Conservation (phyloP, 768 basidiomycete genomes). For the Russula sp. region DNA sequence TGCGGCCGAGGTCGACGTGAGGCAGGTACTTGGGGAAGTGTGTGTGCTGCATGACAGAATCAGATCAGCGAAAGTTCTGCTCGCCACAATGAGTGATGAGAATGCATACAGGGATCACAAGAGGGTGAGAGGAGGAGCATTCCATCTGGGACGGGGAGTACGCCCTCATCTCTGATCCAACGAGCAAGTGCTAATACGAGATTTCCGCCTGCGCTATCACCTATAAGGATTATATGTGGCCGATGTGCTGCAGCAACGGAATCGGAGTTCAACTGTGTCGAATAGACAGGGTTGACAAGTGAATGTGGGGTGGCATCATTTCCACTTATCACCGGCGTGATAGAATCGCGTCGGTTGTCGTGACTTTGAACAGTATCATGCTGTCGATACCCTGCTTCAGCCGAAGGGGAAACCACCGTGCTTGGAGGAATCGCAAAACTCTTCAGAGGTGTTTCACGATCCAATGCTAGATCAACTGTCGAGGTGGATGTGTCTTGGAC, state of each 20-base stretch:
- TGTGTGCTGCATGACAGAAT: conserved; percentile 31
- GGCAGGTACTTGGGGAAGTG: conserved; percentile 41
- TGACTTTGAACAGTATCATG: not conserved
- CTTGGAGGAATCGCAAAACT: not conserved
- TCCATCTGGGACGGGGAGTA: conserved; percentile 39
- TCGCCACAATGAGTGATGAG: not conserved
- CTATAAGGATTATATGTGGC: conserved; percentile 39
- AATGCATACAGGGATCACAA: conserved; percentile 30
- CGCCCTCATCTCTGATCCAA: conserved; percentile 46
- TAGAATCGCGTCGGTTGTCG: not conserved
- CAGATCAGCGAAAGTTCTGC: not conserved
- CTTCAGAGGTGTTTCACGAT: not conserved
- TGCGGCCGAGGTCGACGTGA: conserved; percentile 46
- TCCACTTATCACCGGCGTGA: conserved; percentile 13
- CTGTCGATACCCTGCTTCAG: not conserved
- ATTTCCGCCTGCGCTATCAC: conserved; percentile 51
- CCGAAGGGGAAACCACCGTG: not conserved
- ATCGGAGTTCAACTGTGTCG: not conserved
- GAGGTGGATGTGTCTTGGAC: too few relatives aligned
- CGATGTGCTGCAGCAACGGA: conserved; percentile 18
- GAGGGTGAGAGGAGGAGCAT: conserved; percentile 40
- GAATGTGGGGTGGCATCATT: conserved; percentile 13
- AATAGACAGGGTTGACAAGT: not conserved
- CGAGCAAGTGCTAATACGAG: conserved; percentile 43
- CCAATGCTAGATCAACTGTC: too few relatives aligned